Percentiles rank a stretch among this genome's conserved stretches.
Conservation (phyloP, 2,329 filamentous ascomycete species). For the Leptographium wingfieldii region DNA sequence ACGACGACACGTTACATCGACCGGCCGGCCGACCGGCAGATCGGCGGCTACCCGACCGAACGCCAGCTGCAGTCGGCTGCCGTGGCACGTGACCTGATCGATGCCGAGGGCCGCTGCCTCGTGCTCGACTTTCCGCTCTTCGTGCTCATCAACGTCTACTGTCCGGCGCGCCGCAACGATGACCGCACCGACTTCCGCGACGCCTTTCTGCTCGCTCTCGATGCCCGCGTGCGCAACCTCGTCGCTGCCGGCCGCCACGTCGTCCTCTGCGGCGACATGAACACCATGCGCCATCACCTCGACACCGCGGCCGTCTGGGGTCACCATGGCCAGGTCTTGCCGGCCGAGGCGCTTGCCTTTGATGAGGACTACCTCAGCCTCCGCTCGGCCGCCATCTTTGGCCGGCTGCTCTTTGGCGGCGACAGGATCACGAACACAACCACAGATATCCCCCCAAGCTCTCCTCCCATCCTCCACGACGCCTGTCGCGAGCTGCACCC, state of each 20-base stretch:
- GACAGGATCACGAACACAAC: slow-evolving; percentile 26
- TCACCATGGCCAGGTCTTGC: slow-evolving; percentile 44
- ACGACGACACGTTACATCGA: slow-evolving; percentile 61
- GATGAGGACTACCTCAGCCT: slow-evolving; percentile 57
- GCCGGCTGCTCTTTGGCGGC: slow-evolving; percentile 71
- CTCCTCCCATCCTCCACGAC: slow-evolving; percentile 61
- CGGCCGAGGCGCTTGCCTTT: slow-evolving; percentile 53
- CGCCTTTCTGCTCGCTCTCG: slow-evolving; percentile 67
- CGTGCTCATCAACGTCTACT: slow-evolving; percentile 84
- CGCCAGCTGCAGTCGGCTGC: slow-evolving; percentile 43
- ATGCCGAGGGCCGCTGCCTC: slow-evolving; percentile 85
- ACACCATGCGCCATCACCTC: slow-evolving; percentile 56
- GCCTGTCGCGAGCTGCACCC: slow-evolving; percentile 73
- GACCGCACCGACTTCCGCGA: slow-evolving; percentile 68
- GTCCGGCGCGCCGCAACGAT: slow-evolving; percentile 79
- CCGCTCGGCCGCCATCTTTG: slow-evolving; percentile 66
- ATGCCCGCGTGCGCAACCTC: slow-evolving; percentile 76
- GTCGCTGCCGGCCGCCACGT: slow-evolving; percentile 70
- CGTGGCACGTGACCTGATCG: slow-evolving; percentile 60
- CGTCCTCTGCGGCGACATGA: slow-evolving; percentile 77
- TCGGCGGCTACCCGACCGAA: slow-evolving; percentile 74
- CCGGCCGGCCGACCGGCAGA: slow-evolving; percentile 58
- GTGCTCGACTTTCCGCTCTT: slow-evolving; percentile 91
- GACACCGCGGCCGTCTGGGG: slow-evolving; percentile 58
- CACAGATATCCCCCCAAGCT: background rate